Base-by-base conservation (phyloP, 2,329 filamentous ascomycete species). In the Elsinoe fawcettii region DNA sequence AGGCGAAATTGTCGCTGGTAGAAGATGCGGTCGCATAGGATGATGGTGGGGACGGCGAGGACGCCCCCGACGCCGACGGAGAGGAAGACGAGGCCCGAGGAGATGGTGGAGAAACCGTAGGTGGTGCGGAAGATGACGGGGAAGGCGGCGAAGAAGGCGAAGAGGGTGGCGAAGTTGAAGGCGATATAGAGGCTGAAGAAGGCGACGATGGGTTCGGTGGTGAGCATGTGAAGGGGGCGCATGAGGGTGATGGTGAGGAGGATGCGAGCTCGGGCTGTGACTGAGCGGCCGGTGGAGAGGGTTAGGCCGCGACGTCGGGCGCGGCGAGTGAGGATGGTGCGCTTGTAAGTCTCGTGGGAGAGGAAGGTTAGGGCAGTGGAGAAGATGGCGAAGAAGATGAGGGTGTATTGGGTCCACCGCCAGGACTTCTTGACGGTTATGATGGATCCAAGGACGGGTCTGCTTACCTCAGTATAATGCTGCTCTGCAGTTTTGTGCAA, bases 301-400 rank as follows among this genome's bases (percentile, higher is more conserved):
- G 25, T 60, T 1, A 65, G 61, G 25, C 65, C 66, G 59, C 71
- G 71, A 3, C 69, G 68, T 34, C 71, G 63, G 23, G 64, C 66
- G 51, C 67, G 20, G 8, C 44, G 20, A 20, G 16, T 63, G 1
- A 81, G 67, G 1, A 81, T 76, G 58, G 72, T 67, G 54, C 71
- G 72, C 59, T 82, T 79, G 64, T 80, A 83, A 0, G 82, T 83
- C 64, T 85, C 82, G 30, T 72, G 67, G 62, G 75, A 76, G 1
- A 75, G 71, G 1, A 79, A 54, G 0, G 76, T 27, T 7, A 23
- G 9, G 1, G 65, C 58, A 16, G 73, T n/a, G 46, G 68, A 71
- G 1, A 70, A 67, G 5, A 67, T 66, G 1, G 73, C 59, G 0
- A 69, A 66, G 59, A 75, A 66, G 62, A 76, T 70, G 12, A 76